Base-by-base conservation (phyloP, 176 grass and related monocot genomes). In the Rhipidocladum racemiflorum region DNA sequence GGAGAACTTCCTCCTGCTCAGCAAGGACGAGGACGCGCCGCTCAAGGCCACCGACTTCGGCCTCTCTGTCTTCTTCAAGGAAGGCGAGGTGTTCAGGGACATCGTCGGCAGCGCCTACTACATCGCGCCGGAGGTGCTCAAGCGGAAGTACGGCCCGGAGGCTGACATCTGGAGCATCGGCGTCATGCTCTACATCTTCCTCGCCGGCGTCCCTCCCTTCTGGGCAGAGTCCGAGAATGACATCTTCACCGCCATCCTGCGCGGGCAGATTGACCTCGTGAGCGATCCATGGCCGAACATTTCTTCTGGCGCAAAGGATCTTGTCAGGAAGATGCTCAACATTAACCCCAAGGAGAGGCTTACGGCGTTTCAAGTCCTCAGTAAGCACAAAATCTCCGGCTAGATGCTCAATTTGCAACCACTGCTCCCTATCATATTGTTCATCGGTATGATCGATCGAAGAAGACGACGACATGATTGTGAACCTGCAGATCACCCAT, bases 181-280 rank as follows among this genome's bases (percentile, higher is more conserved):
- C 54, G 80, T 96, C 67, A 92, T 96, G 90, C 93, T 96, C 57
- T 96, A 90, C 93, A 96, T 96, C 85, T 92, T 96, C 83, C 93
- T 96, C 59, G 80, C 74, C 20, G 90, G 93, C 17, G 93, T 91
- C 35, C 93, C 93, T 1, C 93, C 93, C 0, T 96, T 96, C 76
- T 96, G 90, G 93, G 90, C 93, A 18, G 90, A 95, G 71, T 85
- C 80, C 1, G 93, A 95, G 85, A 89, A 90, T 12, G 93, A 68
- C 54, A 92, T 92, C 81, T 95, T 92, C 85, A 92, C 91, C 59
- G 81, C 90, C 67, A 95, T 95, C 85, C 84, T 95, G 16, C 85
- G 78, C 0, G 87, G 85, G 2, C 82, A 95, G 46, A 30, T 95
- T 17, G 92, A 92, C 45, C 85, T 95, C 54, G 39, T 79, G 2